These are phyloP conservation scores for Phoma sp. DNA, from an alignment of 2,329 filamentous ascomycete species.

Conservation along the genomic window DNA sequence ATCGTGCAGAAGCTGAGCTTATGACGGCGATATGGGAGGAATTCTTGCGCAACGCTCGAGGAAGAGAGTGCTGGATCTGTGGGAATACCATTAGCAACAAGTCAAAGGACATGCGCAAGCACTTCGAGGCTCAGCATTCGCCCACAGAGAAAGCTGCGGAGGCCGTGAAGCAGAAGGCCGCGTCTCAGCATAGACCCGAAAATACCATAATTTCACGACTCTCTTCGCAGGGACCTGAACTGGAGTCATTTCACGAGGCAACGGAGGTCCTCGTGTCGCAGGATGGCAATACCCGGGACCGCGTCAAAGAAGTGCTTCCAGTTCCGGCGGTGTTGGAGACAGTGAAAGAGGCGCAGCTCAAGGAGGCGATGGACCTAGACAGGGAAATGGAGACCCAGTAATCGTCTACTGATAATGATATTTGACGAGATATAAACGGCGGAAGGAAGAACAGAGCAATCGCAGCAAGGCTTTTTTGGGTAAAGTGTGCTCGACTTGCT, in stretches of 20 bases:
- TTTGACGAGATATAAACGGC: too few relatives aligned
- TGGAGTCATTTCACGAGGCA: not conserved
- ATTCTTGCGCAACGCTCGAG: slow-evolving; percentile 14
- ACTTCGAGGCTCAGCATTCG: slow-evolving; percentile 26
- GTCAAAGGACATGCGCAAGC: slow-evolving; percentile 8
- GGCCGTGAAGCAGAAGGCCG: not conserved
- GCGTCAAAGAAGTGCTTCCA: not conserved
- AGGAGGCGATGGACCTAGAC: not conserved
- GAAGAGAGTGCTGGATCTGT: slow-evolving; percentile 23
- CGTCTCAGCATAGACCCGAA: not conserved
- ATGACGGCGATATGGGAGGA: slow-evolving; percentile 16
- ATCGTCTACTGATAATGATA: not conserved
- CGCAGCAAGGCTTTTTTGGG: not conserved
- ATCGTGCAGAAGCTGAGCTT: not conserved
- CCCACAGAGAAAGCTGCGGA: not conserved
- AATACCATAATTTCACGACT: not conserved
- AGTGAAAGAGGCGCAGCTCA: too few relatives aligned
- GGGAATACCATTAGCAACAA: slow-evolving; percentile 6
- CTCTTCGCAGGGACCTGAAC: not conserved
- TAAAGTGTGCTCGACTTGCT: not conserved
- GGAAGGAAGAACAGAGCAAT: too few relatives aligned
- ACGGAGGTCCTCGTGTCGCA: not conserved
- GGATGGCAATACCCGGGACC: not conserved
- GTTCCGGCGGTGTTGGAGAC: not conserved
- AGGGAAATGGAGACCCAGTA: not conserved